Conservation (phyloP, 495 filamentous ascomycete genomes). For the Aspergillus olivimuriae region DNA sequence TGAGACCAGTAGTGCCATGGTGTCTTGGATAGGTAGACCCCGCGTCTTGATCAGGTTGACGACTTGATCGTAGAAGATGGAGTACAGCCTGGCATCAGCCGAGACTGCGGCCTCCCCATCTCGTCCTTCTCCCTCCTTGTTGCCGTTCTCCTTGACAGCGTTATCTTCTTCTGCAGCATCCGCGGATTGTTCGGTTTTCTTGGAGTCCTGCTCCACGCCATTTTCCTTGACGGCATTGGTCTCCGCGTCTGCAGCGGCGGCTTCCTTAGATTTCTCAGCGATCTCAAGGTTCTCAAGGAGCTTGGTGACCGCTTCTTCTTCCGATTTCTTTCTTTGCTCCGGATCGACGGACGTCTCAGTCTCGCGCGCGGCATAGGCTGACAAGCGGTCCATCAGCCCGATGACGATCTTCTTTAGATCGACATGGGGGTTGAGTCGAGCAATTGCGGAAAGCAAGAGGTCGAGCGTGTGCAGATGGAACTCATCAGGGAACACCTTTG, state of each 20-base stretch:
- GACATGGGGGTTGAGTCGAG: conserved; percentile 87
- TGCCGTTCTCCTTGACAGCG: conserved; percentile 13
- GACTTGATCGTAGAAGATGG: conserved; percentile 97
- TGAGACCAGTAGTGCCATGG: conserved; percentile 84
- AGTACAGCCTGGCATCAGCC: conserved; percentile 82
- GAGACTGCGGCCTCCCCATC: conserved; percentile 64
- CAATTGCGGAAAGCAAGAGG: conserved; percentile 84
- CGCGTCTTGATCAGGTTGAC: conserved; percentile 86
- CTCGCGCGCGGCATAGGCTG: conserved; percentile 85
- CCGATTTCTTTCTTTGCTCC: conserved; percentile 66
- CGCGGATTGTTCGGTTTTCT: conserved; percentile 16
- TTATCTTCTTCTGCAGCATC: conserved; percentile 17
- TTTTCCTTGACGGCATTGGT: conserved; percentile 36
- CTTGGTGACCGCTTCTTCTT: conserved; percentile 73
- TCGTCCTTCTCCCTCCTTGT: too few relatives aligned
- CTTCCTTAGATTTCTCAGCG: conserved; percentile 50
- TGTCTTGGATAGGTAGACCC: conserved; percentile 88
- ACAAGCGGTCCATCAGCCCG: conserved; percentile 92
- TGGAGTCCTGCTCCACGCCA: conserved; percentile 35
- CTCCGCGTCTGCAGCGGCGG: conserved; percentile 27
- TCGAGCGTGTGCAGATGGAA: conserved; percentile 96
- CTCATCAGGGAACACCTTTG: conserved; percentile 98
- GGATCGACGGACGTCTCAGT: conserved; percentile 67
- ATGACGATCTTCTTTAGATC: conserved; percentile 98
- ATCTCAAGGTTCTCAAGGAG: conserved; percentile 73